Percentiles rank a stretch among this genome's conserved stretches.
These are phyloP conservation scores for Starmera stellimalicola DNA, from an alignment of 1,139 yeast species.

Conservation along the genomic window DNA sequence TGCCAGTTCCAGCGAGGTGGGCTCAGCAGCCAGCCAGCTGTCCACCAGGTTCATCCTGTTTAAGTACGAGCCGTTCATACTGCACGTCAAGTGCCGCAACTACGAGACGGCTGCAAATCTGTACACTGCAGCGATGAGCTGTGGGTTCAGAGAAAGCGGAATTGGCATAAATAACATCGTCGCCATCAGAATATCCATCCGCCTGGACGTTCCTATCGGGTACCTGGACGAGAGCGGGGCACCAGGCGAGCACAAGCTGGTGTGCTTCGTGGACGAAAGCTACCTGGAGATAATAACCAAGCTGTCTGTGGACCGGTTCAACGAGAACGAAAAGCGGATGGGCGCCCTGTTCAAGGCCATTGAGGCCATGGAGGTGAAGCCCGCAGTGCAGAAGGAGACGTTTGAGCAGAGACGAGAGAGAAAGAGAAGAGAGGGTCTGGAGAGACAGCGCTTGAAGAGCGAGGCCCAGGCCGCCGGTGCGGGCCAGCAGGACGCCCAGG, in stretches of 20 bases:
- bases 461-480: too few species aligned
- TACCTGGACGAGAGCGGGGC: constrained; percentile 23
- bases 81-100: constrained; percentile 74
- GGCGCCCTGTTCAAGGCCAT: constrained; percentile 37
- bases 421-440: constrained; percentile 53
- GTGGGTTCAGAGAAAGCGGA: constrained; percentile 85
- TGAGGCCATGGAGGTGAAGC: constrained; percentile 21
- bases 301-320: constrained; percentile 48
- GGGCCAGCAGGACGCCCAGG: too few species aligned
- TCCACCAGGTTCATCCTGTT: constrained; percentile 48
- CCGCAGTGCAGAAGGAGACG: constrained; percentile 23
- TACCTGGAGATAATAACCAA: constrained; percentile 41
- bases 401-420: constrained; percentile 52
- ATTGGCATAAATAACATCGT: constrained; percentile 74
- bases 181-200: constrained; percentile 64
- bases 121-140: constrained; percentile 64
- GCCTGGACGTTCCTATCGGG: constrained; percentile 69
- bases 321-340: constrained; percentile 52
- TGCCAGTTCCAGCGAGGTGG: constrained; percentile 3
- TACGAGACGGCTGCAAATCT: constrained; percentile 47
- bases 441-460: constrained; percentile 28
- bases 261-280: constrained; percentile 36
- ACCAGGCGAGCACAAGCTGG: neutral
- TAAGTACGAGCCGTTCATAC: constrained; percentile 77
- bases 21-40: neutral